Evolutionary conservation across 2,329 filamentous ascomycete species (phyloP).

Genomic region (Microcyclospora pomicola): DNA sequence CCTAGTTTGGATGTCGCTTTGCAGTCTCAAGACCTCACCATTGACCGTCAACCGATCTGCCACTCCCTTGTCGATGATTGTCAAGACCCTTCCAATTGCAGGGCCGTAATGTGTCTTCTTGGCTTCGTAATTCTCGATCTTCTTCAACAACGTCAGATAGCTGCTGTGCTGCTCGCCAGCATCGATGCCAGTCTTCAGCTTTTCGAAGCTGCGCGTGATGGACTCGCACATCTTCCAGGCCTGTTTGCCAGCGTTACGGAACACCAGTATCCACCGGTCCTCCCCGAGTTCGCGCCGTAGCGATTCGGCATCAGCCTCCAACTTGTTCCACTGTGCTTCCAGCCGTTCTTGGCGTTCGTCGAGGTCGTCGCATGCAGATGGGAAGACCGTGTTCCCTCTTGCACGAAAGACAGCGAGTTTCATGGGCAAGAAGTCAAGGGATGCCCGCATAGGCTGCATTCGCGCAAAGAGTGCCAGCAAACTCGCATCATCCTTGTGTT

Average conservation of each 20-base stretch:
- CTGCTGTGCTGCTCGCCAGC: constrained; percentile 60
- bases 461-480: constrained; percentile 81
- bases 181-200: constrained; percentile 69
- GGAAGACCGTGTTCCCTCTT: constrained; percentile 65
- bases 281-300: constrained; percentile 82
- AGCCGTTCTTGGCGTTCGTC: constrained; percentile 59
- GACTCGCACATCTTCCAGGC: constrained; percentile 96
- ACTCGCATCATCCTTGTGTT: constrained; percentile 67
- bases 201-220: constrained; percentile 71
- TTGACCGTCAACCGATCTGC: constrained; percentile 92
- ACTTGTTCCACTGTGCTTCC: constrained; percentile 73
- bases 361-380: constrained; percentile 80
- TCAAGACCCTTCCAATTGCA: constrained; percentile 78
- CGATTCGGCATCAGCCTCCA: constrained; percentile 82
- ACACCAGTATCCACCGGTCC: constrained; percentile 91
- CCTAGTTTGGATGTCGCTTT: constrained; percentile 71
- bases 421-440: constrained; percentile 92
- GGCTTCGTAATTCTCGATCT: constrained; percentile 83
- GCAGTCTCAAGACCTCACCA: constrained; percentile 77
- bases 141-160: constrained; percentile 57
- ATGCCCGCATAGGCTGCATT: constrained; percentile 87
- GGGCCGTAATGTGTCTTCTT: constrained; percentile 92
- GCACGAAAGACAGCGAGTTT: constrained; percentile 72
- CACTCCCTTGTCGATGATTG: constrained; percentile 91
- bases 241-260: constrained; percentile 80